phyloP scores from a whole-genome alignment of 2,329 filamentous ascomycete species.

The Clonostachys rosea region DNA sequence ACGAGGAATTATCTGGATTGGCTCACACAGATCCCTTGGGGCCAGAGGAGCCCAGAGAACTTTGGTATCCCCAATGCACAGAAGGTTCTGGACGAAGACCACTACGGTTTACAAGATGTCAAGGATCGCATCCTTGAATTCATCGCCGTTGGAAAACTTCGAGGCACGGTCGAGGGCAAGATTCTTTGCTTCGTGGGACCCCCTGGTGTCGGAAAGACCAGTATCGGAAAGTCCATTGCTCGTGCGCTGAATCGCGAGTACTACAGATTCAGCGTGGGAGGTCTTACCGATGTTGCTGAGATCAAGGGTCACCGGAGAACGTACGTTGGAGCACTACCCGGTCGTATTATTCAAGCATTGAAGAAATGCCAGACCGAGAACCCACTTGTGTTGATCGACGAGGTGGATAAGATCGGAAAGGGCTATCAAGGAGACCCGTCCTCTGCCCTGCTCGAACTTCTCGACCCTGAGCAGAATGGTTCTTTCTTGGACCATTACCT shows the following conservation, averaged over 20 bases:
- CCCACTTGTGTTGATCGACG: conserved; percentile 91
- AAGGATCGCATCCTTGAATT: conserved; percentile 98
- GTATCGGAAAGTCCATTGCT: conserved; percentile 97
- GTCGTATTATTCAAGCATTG: conserved; percentile 93
- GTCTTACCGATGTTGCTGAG: conserved; percentile 93
- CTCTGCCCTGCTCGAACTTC: conserved; percentile 85
- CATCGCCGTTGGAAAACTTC: conserved; percentile 94
- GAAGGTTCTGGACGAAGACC: conserved; percentile 89
- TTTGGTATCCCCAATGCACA: conserved; percentile 92
- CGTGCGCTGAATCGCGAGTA: conserved; percentile 92
- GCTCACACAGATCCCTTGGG: conserved; percentile 98
- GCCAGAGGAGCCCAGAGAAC: conserved; percentile 90
- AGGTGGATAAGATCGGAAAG: conserved; percentile 96
- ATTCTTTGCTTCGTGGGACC: conserved; percentile 97
- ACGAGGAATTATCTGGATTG: conserved; percentile 98
- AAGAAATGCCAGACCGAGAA: conserved; percentile 99
- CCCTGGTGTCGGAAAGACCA: conserved; percentile 96
- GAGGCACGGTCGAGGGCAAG: conserved; percentile 96
- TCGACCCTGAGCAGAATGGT: conserved; percentile 95
- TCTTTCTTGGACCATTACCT: conserved; percentile 99
- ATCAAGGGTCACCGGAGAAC: conserved; percentile 97
- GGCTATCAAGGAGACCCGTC: conserved; percentile 96
- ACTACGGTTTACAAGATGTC: conserved; percentile 95
- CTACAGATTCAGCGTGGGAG: conserved; percentile 97
- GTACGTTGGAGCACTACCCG: conserved; percentile 92